A percentile compares a stretch with the other conserved stretches of the same genome.
Conservation (phyloP, 2,329 filamentous ascomycete species). For the Fusarium liriodendri region DNA sequence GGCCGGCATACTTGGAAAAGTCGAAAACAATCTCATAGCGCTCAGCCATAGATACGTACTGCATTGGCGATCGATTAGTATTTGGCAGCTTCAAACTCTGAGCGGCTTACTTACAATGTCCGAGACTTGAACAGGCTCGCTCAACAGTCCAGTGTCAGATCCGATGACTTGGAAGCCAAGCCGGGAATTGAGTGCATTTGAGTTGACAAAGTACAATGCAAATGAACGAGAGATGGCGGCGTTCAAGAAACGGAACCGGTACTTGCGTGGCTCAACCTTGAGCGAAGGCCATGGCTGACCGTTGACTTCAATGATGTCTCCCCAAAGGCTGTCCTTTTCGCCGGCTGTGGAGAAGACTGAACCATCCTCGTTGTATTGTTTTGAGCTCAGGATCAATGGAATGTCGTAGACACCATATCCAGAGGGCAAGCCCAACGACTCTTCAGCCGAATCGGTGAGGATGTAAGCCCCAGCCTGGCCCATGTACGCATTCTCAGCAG, state of each 20-base stretch:
- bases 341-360: slow-evolving; percentile 58
- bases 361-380: slow-evolving; percentile 63
- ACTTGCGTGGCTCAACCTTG: slow-evolving; percentile 69
- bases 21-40: slow-evolving; percentile 69
- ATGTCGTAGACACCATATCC: slow-evolving; percentile 64
- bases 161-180: slow-evolving; percentile 65
- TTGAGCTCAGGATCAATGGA: slow-evolving; percentile 61
- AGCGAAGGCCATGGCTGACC: slow-evolving; percentile 69
- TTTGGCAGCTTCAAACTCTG: background rate
- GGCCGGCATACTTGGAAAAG: slow-evolving; percentile 60
- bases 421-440: slow-evolving; percentile 59
- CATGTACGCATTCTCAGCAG: slow-evolving; percentile 65
- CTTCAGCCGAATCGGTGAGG: slow-evolving; percentile 61
- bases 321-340: slow-evolving; percentile 61
- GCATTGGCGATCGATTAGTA: background rate
- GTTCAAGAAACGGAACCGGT: slow-evolving; percentile 66
- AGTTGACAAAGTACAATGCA: slow-evolving; percentile 57
- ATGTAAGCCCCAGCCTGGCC: slow-evolving; percentile 69
- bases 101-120: slow-evolving; percentile 43
- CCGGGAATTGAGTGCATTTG: slow-evolving; percentile 39
- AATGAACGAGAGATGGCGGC: slow-evolving; percentile 61
- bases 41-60: slow-evolving; percentile 64
- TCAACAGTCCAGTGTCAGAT: slow-evolving; percentile 64
- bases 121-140: slow-evolving; percentile 54
- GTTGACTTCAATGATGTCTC: slow-evolving; percentile 69